phyloP scores from a whole-genome alignment of 192 early-diverging fungal species.

The Coemansia sp. region DNA sequence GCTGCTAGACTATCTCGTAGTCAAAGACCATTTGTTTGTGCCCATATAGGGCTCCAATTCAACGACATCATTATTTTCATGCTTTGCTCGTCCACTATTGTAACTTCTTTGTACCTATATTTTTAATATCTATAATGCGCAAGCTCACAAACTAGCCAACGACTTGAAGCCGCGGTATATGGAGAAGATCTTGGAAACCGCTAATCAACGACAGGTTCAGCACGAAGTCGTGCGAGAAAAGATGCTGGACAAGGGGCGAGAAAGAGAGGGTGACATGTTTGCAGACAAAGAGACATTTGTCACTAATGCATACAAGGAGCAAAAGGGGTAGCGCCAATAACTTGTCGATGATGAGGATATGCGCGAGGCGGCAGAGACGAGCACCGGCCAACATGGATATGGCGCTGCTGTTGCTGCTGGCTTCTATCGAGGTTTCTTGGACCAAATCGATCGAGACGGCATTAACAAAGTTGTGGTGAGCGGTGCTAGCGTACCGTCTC shows the following conservation, averaged over 20 bases:
- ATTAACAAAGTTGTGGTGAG: slow-evolving; percentile 61
- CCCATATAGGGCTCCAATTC: too few species aligned
- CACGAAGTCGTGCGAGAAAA: slow-evolving; percentile 37
- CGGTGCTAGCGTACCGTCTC: not conserved
- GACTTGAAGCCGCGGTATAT: slow-evolving; percentile 49
- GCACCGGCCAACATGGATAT: not conserved
- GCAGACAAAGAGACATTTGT: slow-evolving; percentile 51
- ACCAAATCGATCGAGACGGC: slow-evolving; percentile 66
- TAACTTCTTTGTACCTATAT: not conserved
- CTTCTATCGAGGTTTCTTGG: slow-evolving; percentile 31
- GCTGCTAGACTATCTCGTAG: too few species aligned
- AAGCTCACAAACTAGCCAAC: slow-evolving; percentile 18
- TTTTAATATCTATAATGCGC: slow-evolving; percentile 22
- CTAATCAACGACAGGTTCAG: slow-evolving; percentile 45
- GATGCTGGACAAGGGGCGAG: slow-evolving; percentile 42
- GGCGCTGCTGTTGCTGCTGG: slow-evolving; percentile 9
- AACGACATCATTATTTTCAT: not conserved
- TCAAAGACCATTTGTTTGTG: too few species aligned
- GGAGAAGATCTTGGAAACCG: slow-evolving; percentile 46
- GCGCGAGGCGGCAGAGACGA: slow-evolving; percentile 14
- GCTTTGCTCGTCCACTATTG: not conserved
- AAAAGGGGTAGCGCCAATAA: slow-evolving; percentile 37
- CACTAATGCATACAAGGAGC: slow-evolving; percentile 40
- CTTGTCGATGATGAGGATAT: slow-evolving; percentile 39
- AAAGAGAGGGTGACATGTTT: slow-evolving; percentile 38